Conservation (phyloP, 192 early-diverging fungal genomes). For the Umbelopsis sp. region DNA sequence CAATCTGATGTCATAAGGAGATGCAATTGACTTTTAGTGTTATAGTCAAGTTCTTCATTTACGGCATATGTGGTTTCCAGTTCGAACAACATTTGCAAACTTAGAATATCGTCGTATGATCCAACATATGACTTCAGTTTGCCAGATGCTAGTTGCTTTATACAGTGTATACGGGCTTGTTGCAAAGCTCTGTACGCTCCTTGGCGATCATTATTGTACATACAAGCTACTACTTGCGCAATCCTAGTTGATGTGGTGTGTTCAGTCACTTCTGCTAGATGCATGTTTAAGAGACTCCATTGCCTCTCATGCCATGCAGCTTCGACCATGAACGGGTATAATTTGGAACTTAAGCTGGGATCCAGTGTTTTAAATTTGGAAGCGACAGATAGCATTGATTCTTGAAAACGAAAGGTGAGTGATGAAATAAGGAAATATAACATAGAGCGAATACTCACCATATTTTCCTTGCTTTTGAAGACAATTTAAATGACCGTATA, state of each 20-base stretch:
- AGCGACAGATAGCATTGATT: constrained; percentile 55
- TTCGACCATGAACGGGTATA: constrained; percentile 57
- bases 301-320: constrained; percentile 67
- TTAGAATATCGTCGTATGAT: constrained; percentile 60
- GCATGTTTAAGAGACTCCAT: constrained; percentile 57
- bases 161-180: constrained; percentile 47
- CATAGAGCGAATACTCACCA: constrained; percentile 43
- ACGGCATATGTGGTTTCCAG: constrained; percentile 43
- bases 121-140: constrained; percentile 68
- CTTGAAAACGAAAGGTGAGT: constrained; percentile 27
- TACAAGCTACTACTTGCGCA: constrained; percentile 52
- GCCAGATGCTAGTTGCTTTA: constrained; percentile 57
- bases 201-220: constrained; percentile 37
- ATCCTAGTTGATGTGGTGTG: constrained; percentile 59
- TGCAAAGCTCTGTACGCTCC: constrained; percentile 45
- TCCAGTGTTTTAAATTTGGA: constrained; percentile 44
- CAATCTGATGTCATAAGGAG: not conserved
- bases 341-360: constrained; percentile 50
- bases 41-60: not conserved
- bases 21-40: not conserved
- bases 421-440: not conserved
- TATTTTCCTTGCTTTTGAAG: constrained; percentile 71
- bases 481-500: constrained; percentile 67
- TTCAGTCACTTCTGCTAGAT: constrained; percentile 43
- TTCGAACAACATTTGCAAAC: constrained; percentile 72